Evolutionary conservation across 2,329 filamentous ascomycete genomes (phyloP), one percentile per base, ranked within the genome.

Genomic region (Fusarium temperatum): DNA sequence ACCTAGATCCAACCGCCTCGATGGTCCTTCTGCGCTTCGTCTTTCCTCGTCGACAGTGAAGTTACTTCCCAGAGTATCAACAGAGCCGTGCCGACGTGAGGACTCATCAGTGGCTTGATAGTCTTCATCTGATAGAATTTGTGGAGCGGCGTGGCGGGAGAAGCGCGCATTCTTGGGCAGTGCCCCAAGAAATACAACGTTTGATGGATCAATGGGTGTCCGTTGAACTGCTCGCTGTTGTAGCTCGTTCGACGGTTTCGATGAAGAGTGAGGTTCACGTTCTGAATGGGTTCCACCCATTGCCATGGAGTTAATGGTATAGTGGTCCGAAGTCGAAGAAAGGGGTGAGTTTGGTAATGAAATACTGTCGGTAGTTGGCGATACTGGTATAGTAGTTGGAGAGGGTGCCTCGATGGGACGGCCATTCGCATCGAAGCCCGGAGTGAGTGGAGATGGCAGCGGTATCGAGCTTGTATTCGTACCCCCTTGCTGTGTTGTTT

Each of bases 41-140:
- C 80, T 78, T 67, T 87, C 85, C 69, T 90, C 87, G 30, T 89
- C 86, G 15, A 88, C 84, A 0, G 88, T 90, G 73, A 85, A 90
- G 65, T 90, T 89, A 77, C 88, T 90, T 26, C 88, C 88, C 13
- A 90, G 78, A 6, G 87, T 89, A 64, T 85, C 84, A 38, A 80
- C 56, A 7, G 77, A 75, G 15, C 55, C 61, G 3, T 68, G 65
- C 6, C 66, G 69, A 35, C 68, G 36, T 17, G 36, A 42, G 17
- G 45, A n/a, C 18, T 30, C 30, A 13, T 62, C 32, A 6, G 45
- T 28, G 15, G 35, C 62, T 53, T 65, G 60, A 17, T 45, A 68
- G 39, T 44, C 68, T 32, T 70, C 44, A 20, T 60, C 35, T 14
- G 61, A 44, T 22, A 54, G 39, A 61, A 50, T 41, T 12, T 53